Base-by-base conservation (phyloP, 129 eudicot species). In the Pittosporum tobira region DNA sequence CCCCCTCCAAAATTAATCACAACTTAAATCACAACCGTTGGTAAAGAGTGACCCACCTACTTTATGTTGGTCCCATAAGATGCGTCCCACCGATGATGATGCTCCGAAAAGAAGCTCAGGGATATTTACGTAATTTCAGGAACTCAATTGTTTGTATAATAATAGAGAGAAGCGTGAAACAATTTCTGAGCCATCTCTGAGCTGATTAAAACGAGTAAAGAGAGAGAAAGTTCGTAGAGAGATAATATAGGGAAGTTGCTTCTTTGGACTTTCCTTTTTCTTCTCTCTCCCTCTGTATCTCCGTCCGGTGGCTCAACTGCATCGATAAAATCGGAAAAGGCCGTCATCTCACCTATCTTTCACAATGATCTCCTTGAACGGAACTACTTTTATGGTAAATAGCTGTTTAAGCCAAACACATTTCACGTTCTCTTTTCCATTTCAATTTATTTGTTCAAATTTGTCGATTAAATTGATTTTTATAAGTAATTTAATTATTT, bases 311-410 rank as follows among this genome's bases (percentile, higher is more conserved):
- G 30, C 56, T 23, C 46, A 14, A 4, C n/a, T 6, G 11, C 10
- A 6, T 9, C 7, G 40, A 34, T 34, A 8, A 6, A 40, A 1
- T 40, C n/a, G 16, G 5, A 2, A 34, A 34, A 34, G 40, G 16
- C 11, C 46, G 46, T 50, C 5, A 0, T 11, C 22, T 16, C 47
- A 6, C 69, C n/a, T 63, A 28, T 63, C 53, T 54, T 52, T 49
- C 75, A 64, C 50, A 75, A 84, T 71, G 74, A 80, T 84, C 44
- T 71, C 87, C 19, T 43, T 77, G 18, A 66, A 65, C 25, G 76
- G 73, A 42, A 72, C 43, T 79, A 47, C 28, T 54, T 65, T 80
- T 50, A 59, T 46, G 81, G 94, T 84, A 84, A 75, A 42, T 65
- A 30, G 36, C 5, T 16, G 16, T 16, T 8, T 6, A 48, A 25